Percentiles rank a stretch among this genome's conserved stretches.
phyloP scores from a whole-genome alignment of 352 stramenopile genomes.

The Elongisporangium anandrum region DNA sequence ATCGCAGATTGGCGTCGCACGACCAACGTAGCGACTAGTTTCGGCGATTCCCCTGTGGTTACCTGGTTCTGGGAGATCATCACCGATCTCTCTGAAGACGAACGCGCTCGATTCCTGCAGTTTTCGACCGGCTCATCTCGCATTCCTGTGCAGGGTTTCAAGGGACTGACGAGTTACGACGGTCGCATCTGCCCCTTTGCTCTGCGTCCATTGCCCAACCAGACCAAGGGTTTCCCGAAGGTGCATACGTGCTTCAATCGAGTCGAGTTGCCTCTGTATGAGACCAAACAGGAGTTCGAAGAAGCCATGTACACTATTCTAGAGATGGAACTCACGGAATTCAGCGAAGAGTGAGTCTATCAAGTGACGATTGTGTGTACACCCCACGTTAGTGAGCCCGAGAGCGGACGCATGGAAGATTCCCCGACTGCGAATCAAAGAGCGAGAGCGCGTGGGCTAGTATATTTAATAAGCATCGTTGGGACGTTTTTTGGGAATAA shows the following conservation, averaged over 20 bases:
- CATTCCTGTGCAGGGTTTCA: conserved; percentile 84
- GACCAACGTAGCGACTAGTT: conserved; percentile 51
- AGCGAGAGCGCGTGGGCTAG: background rate
- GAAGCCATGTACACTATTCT: conserved; percentile 94
- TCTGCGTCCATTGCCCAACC: conserved; percentile 46
- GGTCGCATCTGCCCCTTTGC: conserved; percentile 75
- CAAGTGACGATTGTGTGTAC: background rate
- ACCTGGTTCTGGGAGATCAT: conserved; percentile 82
- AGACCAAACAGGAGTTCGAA: conserved; percentile 88
- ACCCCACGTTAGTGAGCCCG: background rate
- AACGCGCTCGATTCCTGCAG: conserved; percentile 79
- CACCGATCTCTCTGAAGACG: conserved; percentile 49
- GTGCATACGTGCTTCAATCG: conserved; percentile 87
- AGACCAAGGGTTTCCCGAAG: conserved; percentile 64
- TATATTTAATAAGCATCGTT: background rate
- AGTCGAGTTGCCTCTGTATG: conserved; percentile 75
- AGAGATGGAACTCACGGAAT: conserved; percentile 95
- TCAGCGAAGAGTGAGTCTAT: conserved; percentile 72
- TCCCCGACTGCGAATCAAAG: background rate
- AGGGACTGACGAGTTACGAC: conserved; percentile 78
- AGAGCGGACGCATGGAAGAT: background rate
- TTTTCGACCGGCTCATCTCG: conserved; percentile 83
- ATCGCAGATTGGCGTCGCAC: conserved; percentile 85
- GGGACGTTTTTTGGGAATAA: background rate
- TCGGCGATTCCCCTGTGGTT: conserved; percentile 44